Base-by-base conservation (phyloP, 176 grass and related monocot genomes). In the Oryza australiensis region DNA sequence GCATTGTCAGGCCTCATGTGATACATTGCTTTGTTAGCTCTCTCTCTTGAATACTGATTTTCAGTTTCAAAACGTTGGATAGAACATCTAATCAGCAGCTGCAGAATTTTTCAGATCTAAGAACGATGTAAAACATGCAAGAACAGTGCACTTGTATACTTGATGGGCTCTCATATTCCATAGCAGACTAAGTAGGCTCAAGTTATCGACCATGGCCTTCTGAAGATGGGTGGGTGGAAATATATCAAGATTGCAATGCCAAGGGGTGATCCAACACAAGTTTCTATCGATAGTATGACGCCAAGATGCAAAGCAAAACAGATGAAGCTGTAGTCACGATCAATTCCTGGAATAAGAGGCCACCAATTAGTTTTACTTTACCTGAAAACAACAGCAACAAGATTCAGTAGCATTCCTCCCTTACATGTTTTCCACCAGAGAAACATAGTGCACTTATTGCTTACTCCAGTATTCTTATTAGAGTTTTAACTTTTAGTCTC, bases 231-330 rank as follows among this genome's bases (percentile, higher is more conserved):
- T 73, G 48, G 2, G 29, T 42, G 18, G 13, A 40, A 45, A 81
- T 49, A 28, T 51, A 69, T 51, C 24, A 41, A 49, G 80, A 27
- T 5, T 27, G 46, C 34, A 40, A 53, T 77, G 18, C 28, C 22
- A 45, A 18, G 41, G 46, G 23, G 12, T 11, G 46, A 40, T 74
- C 34, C 46, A 5, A 46, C 74, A 51, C 34, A 62, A 45, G 62
- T 83, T 62, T 48, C 89, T 87, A 94, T 79, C 87, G 68, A 67
- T 85, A 87, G 74, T 90, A 90, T 5, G 89, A 90, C 46, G 88
- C 85, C 68, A 83, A 85, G 42, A 89, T 81, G 85, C 87, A 92
- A 62, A 97, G 88, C 49, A 85, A 40, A 75, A 84, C 29, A 9
- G 86, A 86, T 59, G 88, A 75, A 29, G 77, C 38, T 49, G 71